A percentile compares a stretch with the other conserved stretches of the same genome.
phyloP scores from a whole-genome alignment of 1,284 basidiomycete species.

The Cutaneotrichosporon sp. region DNA sequence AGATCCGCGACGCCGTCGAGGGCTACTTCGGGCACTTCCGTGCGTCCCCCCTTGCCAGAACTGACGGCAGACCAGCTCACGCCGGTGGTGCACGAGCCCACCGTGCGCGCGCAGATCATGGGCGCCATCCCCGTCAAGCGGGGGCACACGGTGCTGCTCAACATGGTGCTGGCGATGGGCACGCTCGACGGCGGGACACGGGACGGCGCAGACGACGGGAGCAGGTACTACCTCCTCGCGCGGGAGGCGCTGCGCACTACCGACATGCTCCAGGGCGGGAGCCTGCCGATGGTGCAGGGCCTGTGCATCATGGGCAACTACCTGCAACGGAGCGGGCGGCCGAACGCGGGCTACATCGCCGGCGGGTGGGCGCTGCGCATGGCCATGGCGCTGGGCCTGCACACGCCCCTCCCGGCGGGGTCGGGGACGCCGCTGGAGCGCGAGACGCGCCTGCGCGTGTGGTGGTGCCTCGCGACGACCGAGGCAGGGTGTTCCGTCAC shows the following conservation, averaged over 20 bases:
- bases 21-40: slow-evolving; percentile 27
- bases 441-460: slow-evolving; percentile 28
- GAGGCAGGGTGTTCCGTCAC: slow-evolving; percentile 33
- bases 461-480: slow-evolving; percentile 30
- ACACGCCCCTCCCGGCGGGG: slow-evolving; percentile 11
- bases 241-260: slow-evolving; percentile 17
- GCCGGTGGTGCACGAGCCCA: slow-evolving; percentile 36
- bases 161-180: slow-evolving; percentile 40
- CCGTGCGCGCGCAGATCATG: slow-evolving; percentile 30
- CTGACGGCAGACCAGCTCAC: slow-evolving; percentile 22
- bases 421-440: slow-evolving; percentile 16
- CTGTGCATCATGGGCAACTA: slow-evolving; percentile 38
- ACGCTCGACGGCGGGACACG: slow-evolving; percentile 21
- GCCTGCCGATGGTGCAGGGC: slow-evolving; percentile 31
- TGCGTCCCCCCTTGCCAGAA: slow-evolving; percentile 8
- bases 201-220: slow-evolving; percentile 19
- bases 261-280: slow-evolving; percentile 31
- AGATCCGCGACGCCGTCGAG: not conserved
- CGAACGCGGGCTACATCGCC: slow-evolving; percentile 32
- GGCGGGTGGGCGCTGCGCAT: slow-evolving; percentile 28
- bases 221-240: slow-evolving; percentile 27
- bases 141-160: slow-evolving; percentile 23
- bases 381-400: slow-evolving; percentile 28
- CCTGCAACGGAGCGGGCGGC: slow-evolving; percentile 30
- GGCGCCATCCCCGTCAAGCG: slow-evolving; percentile 31